Base-by-base conservation (phyloP, 2,329 filamentous ascomycete genomes). In the Fusarium tjaetaba region DNA sequence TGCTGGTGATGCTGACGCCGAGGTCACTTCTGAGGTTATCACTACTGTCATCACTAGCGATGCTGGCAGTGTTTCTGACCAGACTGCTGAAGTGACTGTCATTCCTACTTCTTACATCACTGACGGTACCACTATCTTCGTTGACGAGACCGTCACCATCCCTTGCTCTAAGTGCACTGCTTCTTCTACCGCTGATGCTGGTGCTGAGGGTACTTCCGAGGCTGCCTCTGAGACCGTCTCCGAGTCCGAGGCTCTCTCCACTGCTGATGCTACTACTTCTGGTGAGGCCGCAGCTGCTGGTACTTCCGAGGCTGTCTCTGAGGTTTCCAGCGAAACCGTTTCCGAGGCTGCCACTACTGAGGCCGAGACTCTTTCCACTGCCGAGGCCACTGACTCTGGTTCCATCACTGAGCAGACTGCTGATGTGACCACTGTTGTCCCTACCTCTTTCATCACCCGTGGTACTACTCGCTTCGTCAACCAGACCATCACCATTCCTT, bases 391-490 rank as follows among this genome's bases (percentile, higher is more conserved):
- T 11, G 62, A 58, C 18, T 42, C 36, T 22, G 67, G 65, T n/a
- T 57, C 51, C 42, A 55, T 59, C 42, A 53, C 65, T 18, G 70
- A 65, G 36, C 67, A 74, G 58, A 67, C 64, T 20, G 71, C 73
- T 14, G 73, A 72, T 22, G 45, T 72, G 14, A 71, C 72, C 30
- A 74, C 71, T 34, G 70, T 75, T 20, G 46, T 75, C 5, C 73
- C 73, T 61, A 71, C 73, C 22, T 73, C 74, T 20, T 74, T 61
- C 48, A 65, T 75, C 38, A 73, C 72, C 13, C 59, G 61, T 24
- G 73, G 73, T 15, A 71, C 68, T 30, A 76, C 74, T 8, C 63
- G 65, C 61, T 74, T 26, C 16, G 71, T 77, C 22, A 68, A 76
- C 39, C 66, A 64, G 55, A 73, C 75, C 18, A 65, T 73, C 51